Evolutionary conservation across 1,139 yeast genomes (phyloP).

Genomic region (Geotrichum carabidarum): DNA sequence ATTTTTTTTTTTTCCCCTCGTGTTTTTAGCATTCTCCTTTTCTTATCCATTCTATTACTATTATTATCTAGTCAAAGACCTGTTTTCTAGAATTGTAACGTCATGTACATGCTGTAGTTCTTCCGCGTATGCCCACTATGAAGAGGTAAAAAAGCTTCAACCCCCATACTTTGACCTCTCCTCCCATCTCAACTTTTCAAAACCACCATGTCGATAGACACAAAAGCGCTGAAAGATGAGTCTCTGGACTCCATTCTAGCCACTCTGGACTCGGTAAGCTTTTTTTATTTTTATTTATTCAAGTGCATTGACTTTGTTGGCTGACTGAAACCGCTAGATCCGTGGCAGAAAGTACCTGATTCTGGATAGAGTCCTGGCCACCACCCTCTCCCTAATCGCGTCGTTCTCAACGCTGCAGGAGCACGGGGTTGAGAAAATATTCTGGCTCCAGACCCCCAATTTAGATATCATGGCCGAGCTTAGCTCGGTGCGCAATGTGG

Average conservation of each 20-base stretch:
- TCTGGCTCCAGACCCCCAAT: constrained; percentile 47
- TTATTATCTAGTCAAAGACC: background rate
- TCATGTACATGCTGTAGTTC: background rate
- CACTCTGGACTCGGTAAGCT: constrained; percentile 33
- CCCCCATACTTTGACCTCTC: background rate
- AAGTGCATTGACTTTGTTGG: background rate
- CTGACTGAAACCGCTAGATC: constrained; percentile 20
- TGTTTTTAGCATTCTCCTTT: background rate
- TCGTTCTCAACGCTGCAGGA: constrained; percentile 53
- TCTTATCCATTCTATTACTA: background rate
- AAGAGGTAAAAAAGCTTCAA: background rate
- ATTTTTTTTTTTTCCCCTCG: background rate
- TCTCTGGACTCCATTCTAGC: constrained; percentile 32
- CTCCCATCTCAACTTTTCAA: background rate
- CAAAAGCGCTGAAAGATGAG: constrained; percentile 29
- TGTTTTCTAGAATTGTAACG: background rate
- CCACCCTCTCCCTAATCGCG: constrained; percentile 54
- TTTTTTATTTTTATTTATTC: too few relatives aligned
- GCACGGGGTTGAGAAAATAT: constrained; percentile 53
- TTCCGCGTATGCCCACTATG: background rate
- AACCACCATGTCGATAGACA: constrained; percentile 22
- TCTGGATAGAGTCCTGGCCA: constrained; percentile 52
- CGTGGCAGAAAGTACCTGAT: constrained; percentile 43
- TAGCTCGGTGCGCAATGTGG: constrained; percentile 12
- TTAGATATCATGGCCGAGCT: constrained; percentile 20